Percentiles rank a stretch among this genome's conserved stretches.
Conservation (phyloP, 108 stramenopile genomes). For the Conticribra weissflogii region DNA sequence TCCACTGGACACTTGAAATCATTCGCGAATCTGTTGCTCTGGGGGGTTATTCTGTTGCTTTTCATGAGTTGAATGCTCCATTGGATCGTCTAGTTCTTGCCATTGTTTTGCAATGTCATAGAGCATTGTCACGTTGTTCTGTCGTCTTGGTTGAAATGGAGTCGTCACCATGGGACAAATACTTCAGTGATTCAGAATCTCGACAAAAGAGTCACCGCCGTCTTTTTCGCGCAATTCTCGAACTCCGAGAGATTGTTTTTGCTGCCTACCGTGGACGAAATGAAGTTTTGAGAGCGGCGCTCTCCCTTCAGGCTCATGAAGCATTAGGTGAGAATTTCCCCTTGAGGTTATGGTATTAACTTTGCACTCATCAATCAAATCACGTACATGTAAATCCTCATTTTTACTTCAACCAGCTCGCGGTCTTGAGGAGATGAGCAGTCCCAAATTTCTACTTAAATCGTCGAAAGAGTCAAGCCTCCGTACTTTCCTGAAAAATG, state of each 20-base stretch:
- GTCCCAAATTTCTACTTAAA: slow-evolving; percentile 9
- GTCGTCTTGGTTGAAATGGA: slow-evolving; percentile 70
- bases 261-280: slow-evolving; percentile 65
- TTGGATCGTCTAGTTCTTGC: slow-evolving; percentile 73
- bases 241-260: slow-evolving; percentile 73
- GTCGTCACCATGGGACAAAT: slow-evolving; percentile 45
- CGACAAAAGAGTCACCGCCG: slow-evolving; percentile 49
- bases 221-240: slow-evolving; percentile 54
- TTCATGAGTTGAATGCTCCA: slow-evolving; percentile 65
- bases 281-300: slow-evolving; percentile 55
- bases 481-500: slow-evolving; percentile 55
- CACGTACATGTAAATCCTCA: no score
- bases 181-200: slow-evolving; percentile 60
- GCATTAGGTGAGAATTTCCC: slow-evolving; percentile 39
- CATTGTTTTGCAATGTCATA: slow-evolving; percentile 75
- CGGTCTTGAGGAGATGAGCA: slow-evolving; percentile 49
- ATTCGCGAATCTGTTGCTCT: slow-evolving; percentile 70
- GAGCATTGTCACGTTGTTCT: slow-evolving; percentile 70
- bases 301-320: slow-evolving; percentile 61
- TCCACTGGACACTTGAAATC: slow-evolving; percentile 82
- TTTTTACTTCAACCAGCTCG: background rate
- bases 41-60: slow-evolving; percentile 66
- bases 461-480: slow-evolving; percentile 55
- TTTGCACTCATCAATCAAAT: no score
- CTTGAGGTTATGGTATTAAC: background rate